Conservation (phyloP, 495 filamentous ascomycete genomes). For the Aspergillus biplanus region DNA sequence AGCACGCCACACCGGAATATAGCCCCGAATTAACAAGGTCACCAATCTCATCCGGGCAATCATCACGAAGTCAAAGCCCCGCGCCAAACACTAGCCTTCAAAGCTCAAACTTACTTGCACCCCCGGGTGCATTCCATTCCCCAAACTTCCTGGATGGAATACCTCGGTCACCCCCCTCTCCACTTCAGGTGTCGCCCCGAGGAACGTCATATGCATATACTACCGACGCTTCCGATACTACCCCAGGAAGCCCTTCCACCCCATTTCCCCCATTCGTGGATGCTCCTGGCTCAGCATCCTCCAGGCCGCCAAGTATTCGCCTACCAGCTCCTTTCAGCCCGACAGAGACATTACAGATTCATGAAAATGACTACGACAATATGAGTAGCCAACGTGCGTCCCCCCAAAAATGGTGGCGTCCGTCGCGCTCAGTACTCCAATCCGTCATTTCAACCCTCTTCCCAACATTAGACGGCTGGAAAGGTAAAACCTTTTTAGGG, state of each 20-base stretch:
- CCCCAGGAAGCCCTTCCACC: constrained; percentile 38
- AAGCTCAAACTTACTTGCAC: constrained; percentile 39
- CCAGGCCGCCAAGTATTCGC: constrained; percentile 56
- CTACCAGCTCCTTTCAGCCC: constrained; percentile 56
- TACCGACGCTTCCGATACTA: constrained; percentile 11
- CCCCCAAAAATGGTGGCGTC: constrained; percentile 71
- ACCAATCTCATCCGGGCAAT: constrained; percentile 41
- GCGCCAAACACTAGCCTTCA: constrained; percentile 20
- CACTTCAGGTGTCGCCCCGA: constrained; percentile 38
- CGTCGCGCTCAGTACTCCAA: constrained; percentile 66
- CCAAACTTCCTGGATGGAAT: constrained; percentile 39
- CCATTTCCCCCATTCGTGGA: constrained; percentile 59
- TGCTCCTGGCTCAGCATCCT: constrained; percentile 42
- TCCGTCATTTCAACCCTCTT: constrained; percentile 78
- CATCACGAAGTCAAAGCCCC: constrained; percentile 32
- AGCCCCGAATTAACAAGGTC: constrained; percentile 32
- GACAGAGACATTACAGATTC: constrained; percentile 44
- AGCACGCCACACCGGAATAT: constrained; percentile 20
- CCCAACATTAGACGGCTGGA: constrained; percentile 82
- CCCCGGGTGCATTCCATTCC: constrained; percentile 38
- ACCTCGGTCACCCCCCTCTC: constrained; percentile 29
- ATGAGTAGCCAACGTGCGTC: constrained; percentile 14
- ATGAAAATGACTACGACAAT: constrained; percentile 32
- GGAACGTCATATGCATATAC: constrained; percentile 23
- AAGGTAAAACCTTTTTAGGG: constrained; percentile 73